Conservation (phyloP, 1,284 basidiomycete species). For the Fomitopsis betulina region DNA sequence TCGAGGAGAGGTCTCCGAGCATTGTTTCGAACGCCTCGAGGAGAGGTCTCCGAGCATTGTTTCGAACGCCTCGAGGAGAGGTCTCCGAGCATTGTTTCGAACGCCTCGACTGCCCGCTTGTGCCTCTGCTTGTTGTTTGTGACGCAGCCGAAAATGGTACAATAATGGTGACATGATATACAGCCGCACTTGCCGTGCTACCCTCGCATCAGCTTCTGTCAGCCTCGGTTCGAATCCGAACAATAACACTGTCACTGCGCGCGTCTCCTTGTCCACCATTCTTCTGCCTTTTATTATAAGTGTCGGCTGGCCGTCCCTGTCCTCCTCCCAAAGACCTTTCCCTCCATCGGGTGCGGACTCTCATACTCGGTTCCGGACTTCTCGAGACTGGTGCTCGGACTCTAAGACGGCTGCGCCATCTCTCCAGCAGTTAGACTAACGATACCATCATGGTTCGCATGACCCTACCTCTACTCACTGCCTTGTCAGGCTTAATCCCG, state of each 20-base stretch:
- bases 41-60: background rate
- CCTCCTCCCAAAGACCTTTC: background rate
- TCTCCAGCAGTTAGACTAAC: background rate
- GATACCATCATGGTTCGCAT: background rate
- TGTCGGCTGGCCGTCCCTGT: background rate
- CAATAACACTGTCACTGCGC: background rate
- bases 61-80: background rate
- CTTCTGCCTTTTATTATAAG: background rate
- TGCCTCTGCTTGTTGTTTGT: background rate
- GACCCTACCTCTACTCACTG: slow-evolving; percentile 1
- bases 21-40: background rate
- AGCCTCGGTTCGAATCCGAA: background rate
- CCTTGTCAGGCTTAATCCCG: background rate
- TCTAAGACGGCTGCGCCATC: background rate
- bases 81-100: background rate
- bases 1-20: background rate
- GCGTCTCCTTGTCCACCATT: slow-evolving; percentile 1
- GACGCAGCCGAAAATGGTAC: too few species aligned
- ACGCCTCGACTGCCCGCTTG: background rate
- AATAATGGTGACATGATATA: background rate
- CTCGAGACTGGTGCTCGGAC: slow-evolving; percentile 6
- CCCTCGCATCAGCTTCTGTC: background rate
- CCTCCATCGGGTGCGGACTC: background rate
- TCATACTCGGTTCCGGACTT: background rate
- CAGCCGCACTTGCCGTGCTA: background rate